Percentiles rank a stretch among this genome's conserved stretches.
Evolutionary conservation across 2,329 filamentous ascomycete species (phyloP).

Genomic region (Aspergillus sp.): DNA sequence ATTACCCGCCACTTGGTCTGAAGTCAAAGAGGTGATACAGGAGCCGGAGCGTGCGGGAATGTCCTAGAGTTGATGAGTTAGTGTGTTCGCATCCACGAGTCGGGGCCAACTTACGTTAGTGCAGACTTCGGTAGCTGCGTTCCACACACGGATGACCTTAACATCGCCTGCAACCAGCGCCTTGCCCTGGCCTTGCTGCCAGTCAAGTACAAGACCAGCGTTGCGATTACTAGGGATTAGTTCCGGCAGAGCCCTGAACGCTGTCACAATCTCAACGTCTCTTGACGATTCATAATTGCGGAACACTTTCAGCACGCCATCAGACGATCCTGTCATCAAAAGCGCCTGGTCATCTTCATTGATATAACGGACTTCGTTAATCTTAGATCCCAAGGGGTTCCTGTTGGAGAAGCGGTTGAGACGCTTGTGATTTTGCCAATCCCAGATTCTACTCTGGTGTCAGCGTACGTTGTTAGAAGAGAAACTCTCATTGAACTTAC

Average conservation of each 20-base stretch:
- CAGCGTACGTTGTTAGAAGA: not conserved
- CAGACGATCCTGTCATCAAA: constrained; percentile 90
- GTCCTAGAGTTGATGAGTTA: constrained; percentile 52
- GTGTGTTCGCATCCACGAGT: not conserved
- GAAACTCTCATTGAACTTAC: constrained; percentile 33
- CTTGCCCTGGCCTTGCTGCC: constrained; percentile 96
- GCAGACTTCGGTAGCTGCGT: constrained; percentile 89
- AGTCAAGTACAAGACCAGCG: constrained; percentile 94
- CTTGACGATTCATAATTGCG: constrained; percentile 80
- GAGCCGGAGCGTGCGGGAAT: constrained; percentile 93
- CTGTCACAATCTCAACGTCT: constrained; percentile 79
- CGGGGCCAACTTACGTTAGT: constrained; percentile 56
- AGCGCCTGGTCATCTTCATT: constrained; percentile 97
- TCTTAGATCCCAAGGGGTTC: constrained; percentile 85
- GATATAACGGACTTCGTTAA: constrained; percentile 95
- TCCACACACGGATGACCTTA: constrained; percentile 94
- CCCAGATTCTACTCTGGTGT: constrained; percentile 66
- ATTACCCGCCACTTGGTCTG: constrained; percentile 96
- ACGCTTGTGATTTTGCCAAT: constrained; percentile 77
- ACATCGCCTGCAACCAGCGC: constrained; percentile 96
- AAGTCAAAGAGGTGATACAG: constrained; percentile 93
- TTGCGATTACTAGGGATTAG: constrained; percentile 93
- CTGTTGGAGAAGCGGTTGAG: constrained; percentile 89
- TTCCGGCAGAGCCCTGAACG: constrained; percentile 89
- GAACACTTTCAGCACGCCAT: constrained; percentile 91